These are phyloP conservation scores for Mollisia scopiformis DNA, from an alignment of 2,329 filamentous ascomycete genomes.

Conservation along the genomic window DNA sequence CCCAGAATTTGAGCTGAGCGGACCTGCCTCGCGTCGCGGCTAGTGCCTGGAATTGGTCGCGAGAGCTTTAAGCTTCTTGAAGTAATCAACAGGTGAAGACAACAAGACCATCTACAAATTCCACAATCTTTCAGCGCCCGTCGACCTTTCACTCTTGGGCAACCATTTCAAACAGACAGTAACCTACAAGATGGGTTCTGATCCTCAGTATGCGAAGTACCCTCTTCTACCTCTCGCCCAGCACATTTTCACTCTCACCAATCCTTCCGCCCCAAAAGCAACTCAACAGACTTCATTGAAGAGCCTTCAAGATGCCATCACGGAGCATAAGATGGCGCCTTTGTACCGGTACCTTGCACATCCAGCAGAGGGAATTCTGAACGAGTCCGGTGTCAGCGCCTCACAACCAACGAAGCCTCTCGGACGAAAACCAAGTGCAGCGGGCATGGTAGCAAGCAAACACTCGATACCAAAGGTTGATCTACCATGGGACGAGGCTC, in stretches of 20 bases:
- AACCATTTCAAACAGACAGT: background rate
- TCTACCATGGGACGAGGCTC: conserved; percentile 86
- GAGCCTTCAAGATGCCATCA: conserved; percentile 79
- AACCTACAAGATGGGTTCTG: conserved; percentile 64
- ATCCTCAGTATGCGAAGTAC: conserved; percentile 85
- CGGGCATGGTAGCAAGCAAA: conserved; percentile 76
- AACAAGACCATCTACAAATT: conserved; percentile 3
- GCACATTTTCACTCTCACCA: conserved; percentile 85
- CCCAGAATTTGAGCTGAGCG: conserved; percentile 4
- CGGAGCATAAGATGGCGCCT: conserved; percentile 83
- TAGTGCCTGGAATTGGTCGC: conserved; percentile 30
- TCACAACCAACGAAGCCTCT: conserved; percentile 54
- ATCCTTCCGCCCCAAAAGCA: conserved; percentile 68
- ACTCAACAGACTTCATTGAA: conserved; percentile 74
- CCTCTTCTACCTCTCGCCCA: conserved; percentile 80
- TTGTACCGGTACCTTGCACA: conserved; percentile 85
- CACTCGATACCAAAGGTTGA: conserved; percentile 65
- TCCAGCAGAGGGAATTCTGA: conserved; percentile 66
- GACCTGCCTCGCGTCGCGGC: conserved; percentile 31
- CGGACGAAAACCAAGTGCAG: conserved; percentile 70
- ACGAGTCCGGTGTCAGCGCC: conserved; percentile 50
- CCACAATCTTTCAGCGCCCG: background rate
- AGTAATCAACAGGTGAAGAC: conserved; percentile 5
- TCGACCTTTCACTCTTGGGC: background rate
- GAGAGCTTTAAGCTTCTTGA: conserved; percentile 27